Conservation (phyloP, 495 filamentous ascomycete species). For the Hypoxylon rickii region DNA sequence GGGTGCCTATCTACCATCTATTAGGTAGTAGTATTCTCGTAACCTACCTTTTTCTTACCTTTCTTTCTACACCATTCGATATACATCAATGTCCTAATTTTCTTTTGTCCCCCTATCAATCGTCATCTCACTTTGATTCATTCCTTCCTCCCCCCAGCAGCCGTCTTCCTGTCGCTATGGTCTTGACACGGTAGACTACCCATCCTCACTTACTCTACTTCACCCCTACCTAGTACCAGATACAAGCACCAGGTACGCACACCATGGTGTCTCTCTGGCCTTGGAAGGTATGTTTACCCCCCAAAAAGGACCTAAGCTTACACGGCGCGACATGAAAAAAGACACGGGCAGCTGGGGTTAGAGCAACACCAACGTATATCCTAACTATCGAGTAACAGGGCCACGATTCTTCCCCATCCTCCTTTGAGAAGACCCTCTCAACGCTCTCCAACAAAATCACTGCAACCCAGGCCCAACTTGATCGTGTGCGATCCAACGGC, state of each 20-base stretch:
- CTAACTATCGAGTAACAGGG: conserved; percentile 54
- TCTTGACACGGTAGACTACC: conserved; percentile 23
- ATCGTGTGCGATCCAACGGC: conserved; percentile 67
- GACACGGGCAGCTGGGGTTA: conserved; percentile 22
- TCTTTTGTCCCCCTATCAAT: neutral
- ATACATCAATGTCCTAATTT: no score
- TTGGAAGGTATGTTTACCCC: conserved; percentile 61
- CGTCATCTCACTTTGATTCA: neutral
- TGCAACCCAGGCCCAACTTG: conserved; percentile 69
- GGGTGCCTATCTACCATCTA: neutral
- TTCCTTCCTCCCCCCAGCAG: neutral
- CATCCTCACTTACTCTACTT: neutral
- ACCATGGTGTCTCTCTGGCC: conserved; percentile 85
- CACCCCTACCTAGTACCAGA: neutral
- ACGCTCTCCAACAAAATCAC: conserved; percentile 81
- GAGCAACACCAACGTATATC: no score
- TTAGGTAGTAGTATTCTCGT: neutral
- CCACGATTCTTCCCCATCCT: conserved; percentile 82
- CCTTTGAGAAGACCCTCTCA: conserved; percentile 88
- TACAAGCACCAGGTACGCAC: conserved; percentile 11
- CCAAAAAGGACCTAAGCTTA: conserved; percentile 3
- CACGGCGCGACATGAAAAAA: no score
- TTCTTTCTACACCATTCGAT: neutral
- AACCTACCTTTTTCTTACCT: conserved; percentile 3
- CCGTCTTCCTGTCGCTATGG: conserved; percentile 23